phyloP scores from a whole-genome alignment of 139 green algal species.

The Raphidocelis subcapitata region DNA sequence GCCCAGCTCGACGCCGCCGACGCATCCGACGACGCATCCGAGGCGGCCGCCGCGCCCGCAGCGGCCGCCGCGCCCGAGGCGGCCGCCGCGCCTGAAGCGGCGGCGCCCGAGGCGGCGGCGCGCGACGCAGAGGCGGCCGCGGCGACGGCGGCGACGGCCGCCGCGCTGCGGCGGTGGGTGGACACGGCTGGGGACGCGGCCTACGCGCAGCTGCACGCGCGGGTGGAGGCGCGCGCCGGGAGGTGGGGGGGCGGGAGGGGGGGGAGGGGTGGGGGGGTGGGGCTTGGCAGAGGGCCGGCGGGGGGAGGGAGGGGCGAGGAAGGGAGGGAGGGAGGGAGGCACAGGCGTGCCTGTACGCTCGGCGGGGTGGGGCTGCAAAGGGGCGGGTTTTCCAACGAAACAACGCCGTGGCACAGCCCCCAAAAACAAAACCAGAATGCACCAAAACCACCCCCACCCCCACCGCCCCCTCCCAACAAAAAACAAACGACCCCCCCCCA shows the following conservation, averaged over 20 bases:
- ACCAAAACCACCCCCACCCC: too few relatives aligned
- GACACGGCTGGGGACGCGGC: constrained; percentile 50
- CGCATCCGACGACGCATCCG: neutral
- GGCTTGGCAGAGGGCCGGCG: neutral
- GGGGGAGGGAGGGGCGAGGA: neutral
- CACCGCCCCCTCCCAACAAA: neutral
- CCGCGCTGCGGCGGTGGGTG: constrained; percentile 67
- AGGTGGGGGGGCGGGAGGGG: constrained; percentile 32
- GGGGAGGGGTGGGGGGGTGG: neutral
- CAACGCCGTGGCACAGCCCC: constrained; percentile 11
- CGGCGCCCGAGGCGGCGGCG: neutral
- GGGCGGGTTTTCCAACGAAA: neutral
- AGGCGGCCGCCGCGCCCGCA: neutral
- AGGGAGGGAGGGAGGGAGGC: neutral
- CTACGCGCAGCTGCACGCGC: constrained; percentile 62
- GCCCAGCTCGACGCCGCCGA: constrained; percentile 54
- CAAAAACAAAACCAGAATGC: too few relatives aligned
- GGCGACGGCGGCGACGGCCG: constrained; percentile 5
- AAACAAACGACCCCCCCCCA: neutral
- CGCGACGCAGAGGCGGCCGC: neutral
- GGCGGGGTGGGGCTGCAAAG: neutral
- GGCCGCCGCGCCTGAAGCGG: neutral
- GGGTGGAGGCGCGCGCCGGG: constrained; percentile 42
- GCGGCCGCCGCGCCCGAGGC: neutral
- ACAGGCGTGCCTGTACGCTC: neutral